phyloP scores from a whole-genome alignment of 1,284 basidiomycete species.

The Ceratobasidium papillatum region DNA sequence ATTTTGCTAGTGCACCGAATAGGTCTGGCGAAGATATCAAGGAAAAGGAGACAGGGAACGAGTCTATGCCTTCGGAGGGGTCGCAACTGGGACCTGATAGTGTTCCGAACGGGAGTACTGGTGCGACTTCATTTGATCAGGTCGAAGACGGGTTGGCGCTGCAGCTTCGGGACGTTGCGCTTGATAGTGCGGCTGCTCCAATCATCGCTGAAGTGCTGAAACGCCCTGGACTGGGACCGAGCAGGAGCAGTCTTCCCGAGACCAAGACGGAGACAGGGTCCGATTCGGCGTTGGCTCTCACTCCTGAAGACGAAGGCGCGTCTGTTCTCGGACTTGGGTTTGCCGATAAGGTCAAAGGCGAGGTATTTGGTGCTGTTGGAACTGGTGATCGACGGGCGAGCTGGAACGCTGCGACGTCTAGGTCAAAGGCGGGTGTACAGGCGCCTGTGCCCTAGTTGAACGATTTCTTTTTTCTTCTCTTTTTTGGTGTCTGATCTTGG shows the following conservation, averaged over 20 bases:
- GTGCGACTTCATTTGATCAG: slow-evolving; percentile 36
- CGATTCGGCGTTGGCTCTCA: slow-evolving; percentile 26
- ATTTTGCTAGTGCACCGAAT: slow-evolving; percentile 10
- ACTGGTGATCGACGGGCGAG: slow-evolving; percentile 36
- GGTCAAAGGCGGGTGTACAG: slow-evolving; percentile 22
- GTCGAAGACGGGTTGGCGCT: slow-evolving; percentile 28
- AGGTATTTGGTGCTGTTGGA: slow-evolving; percentile 16
- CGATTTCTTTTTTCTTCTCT: not conserved
- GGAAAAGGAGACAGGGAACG: slow-evolving; percentile 25
- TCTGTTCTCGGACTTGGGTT: slow-evolving; percentile 25
- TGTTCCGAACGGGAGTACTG: slow-evolving; percentile 12
- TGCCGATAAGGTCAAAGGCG: slow-evolving; percentile 3
- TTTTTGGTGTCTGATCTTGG: slow-evolving; percentile 33
- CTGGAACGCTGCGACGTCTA: slow-evolving; percentile 38
- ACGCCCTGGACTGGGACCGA: slow-evolving; percentile 4
- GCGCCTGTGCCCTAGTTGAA: slow-evolving; percentile 28
- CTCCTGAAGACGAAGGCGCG: slow-evolving; percentile 23
- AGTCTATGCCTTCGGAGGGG: slow-evolving; percentile 20
- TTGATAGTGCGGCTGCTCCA: not conserved
- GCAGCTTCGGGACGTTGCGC: slow-evolving; percentile 25
- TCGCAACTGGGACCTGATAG: slow-evolving; percentile 22
- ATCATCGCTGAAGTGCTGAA: not conserved
- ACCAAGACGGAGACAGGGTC: not conserved
- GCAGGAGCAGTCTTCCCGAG: slow-evolving; percentile 16
- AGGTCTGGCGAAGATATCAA: not conserved